Evolutionary conservation across 1,284 basidiomycete genomes (phyloP).

Genomic region (Lentinula novae-zelandiae): DNA sequence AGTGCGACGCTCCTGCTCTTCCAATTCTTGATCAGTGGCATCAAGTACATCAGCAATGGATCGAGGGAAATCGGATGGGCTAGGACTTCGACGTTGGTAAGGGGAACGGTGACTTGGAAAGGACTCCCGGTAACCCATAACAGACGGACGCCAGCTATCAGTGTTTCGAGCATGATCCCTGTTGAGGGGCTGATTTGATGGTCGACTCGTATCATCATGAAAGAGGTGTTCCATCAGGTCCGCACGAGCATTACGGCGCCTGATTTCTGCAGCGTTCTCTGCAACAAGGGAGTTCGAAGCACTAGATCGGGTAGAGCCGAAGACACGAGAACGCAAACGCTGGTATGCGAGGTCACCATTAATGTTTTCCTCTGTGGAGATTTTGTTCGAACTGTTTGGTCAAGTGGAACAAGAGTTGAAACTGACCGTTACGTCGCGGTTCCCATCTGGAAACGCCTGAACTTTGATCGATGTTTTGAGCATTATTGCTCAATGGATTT

Average conservation of each 20-base stretch:
- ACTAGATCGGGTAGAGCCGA: slow-evolving; percentile 17
- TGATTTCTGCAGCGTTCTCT: slow-evolving; percentile 37
- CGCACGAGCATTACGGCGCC: slow-evolving; percentile 28
- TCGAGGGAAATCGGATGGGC: slow-evolving; percentile 6
- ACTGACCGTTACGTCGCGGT: neutral
- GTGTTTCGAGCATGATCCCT: neutral
- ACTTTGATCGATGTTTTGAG: neutral
- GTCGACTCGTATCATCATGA: neutral
- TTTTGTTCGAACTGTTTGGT: neutral
- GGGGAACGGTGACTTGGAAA: slow-evolving; percentile 8
- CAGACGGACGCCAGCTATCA: neutral
- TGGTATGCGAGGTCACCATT: slow-evolving; percentile 10
- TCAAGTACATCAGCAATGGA: slow-evolving; percentile 7
- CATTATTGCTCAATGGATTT: neutral
- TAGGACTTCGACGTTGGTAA: slow-evolving; percentile 6
- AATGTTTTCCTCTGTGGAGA: neutral
- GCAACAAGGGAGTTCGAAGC: slow-evolving; percentile 40
- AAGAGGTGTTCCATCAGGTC: slow-evolving; percentile 20
- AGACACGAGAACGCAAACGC: slow-evolving; percentile 8
- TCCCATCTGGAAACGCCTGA: neutral
- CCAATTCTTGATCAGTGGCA: slow-evolving; percentile 2
- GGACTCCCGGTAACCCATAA: neutral
- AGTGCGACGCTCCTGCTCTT: slow-evolving; percentile 8
- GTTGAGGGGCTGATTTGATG: neutral
- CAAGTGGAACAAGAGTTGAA: no score